These are phyloP conservation scores for Plasmodium chabaudi DNA, from an alignment of 169 alveolate genomes.

Conservation along the genomic window DNA sequence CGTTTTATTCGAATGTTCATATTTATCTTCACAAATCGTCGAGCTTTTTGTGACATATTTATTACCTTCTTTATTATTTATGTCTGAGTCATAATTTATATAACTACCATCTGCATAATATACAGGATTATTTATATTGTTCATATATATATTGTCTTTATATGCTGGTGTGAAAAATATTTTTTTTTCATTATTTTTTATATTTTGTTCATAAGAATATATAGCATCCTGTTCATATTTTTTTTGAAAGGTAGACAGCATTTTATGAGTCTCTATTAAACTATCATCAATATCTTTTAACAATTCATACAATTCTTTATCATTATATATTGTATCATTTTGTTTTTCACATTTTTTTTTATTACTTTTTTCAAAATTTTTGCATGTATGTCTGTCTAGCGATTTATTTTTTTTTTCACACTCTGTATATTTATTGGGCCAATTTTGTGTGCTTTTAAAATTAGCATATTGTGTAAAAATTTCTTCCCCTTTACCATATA, in stretches of 20 bases:
- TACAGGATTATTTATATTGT: constrained; percentile 21
- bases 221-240: constrained; percentile 47
- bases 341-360: neutral
- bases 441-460: neutral
- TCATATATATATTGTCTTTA: constrained; percentile 27
- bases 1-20: too few relatives aligned
- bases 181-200: constrained; percentile 32
- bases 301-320: constrained; percentile 1
- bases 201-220: constrained; percentile 17
- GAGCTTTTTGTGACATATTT: too few relatives aligned
- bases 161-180: constrained; percentile 49
- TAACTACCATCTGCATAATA: constrained; percentile 62
- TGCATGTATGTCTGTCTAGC: neutral
- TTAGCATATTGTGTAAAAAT: constrained; percentile 22
- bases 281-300: constrained; percentile 26
- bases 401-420: too few relatives aligned
- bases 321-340: neutral
- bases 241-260: constrained; percentile 30
- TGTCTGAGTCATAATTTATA: constrained; percentile 39
- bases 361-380: neutral
- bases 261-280: constrained; percentile 10
- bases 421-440: too few relatives aligned
- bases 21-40: too few relatives aligned
- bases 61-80: neutral
- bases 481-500: constrained; percentile 52